A percentile compares a stretch with the other conserved stretches of the same genome.
These are phyloP conservation scores for Coemansia sp. DNA, from an alignment of 192 early-diverging fungal genomes.

Conservation along the genomic window DNA sequence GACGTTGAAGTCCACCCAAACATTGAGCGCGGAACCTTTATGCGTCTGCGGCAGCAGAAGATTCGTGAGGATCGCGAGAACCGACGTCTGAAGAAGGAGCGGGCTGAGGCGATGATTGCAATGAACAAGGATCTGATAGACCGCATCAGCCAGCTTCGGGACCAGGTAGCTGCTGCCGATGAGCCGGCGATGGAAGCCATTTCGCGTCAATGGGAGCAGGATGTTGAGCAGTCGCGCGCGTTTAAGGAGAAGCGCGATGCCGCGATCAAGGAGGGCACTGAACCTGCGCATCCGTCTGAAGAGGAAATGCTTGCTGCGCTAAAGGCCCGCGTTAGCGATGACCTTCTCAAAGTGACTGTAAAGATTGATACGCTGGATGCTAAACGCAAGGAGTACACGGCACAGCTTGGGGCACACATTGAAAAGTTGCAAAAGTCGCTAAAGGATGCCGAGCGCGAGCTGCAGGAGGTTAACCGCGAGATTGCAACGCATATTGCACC, in stretches of 20 bases:
- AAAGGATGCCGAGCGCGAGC: constrained; percentile 49
- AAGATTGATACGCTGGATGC: constrained; percentile 21
- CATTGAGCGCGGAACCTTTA: constrained; percentile 87
- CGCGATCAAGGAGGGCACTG: constrained; percentile 16
- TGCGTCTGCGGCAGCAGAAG: constrained; percentile 86
- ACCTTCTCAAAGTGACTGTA: constrained; percentile 24
- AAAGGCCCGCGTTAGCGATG: constrained; percentile 49
- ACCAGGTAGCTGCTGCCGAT: constrained; percentile 14
- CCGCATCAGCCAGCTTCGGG: constrained; percentile 29
- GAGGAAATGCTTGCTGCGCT: constrained; percentile 56
- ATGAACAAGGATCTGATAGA: constrained; percentile 40
- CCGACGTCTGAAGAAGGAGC: constrained; percentile 58
- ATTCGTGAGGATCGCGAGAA: constrained; percentile 84
- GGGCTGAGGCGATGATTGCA: constrained; percentile 20
- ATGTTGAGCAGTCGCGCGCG: constrained; percentile 40
- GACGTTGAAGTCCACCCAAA: constrained; percentile 96
- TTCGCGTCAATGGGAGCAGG: constrained; percentile 23
- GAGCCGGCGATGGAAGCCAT: constrained; percentile 15
- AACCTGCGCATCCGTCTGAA: constrained; percentile 29
- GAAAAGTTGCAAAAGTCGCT: constrained; percentile 38
- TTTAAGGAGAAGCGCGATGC: constrained; percentile 45
- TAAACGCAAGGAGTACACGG: constrained; percentile 38
- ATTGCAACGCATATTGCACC: constrained; percentile 67
- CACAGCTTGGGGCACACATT: constrained; percentile 43
- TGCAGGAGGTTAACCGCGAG: constrained; percentile 58